Evolutionary conservation across 352 stramenopile species (phyloP).

Genomic region (Globisporangium alternatum): DNA sequence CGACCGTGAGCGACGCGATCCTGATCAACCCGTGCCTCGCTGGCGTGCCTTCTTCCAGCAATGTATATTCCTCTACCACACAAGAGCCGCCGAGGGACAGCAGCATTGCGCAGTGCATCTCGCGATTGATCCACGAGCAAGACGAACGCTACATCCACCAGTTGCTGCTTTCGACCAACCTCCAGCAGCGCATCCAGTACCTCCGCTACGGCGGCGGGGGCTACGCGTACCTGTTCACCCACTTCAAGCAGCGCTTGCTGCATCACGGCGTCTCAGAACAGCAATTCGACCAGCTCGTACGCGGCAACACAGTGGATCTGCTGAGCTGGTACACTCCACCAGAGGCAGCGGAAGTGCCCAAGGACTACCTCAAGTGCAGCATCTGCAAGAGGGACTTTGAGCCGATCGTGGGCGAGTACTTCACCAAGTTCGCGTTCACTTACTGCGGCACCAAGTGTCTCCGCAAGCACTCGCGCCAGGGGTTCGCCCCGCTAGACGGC

Average conservation of each 20-base stretch:
- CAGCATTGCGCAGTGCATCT: constrained; percentile 37
- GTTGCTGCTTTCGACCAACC: constrained; percentile 60
- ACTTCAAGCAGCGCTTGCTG: constrained; percentile 45
- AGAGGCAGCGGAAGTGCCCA: constrained; percentile 48
- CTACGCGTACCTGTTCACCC: constrained; percentile 53
- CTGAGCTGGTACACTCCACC: constrained; percentile 66
- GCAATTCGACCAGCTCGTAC: constrained; percentile 46
- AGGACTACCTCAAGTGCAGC: constrained; percentile 72
- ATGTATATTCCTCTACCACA: not conserved
- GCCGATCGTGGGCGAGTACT: constrained; percentile 84
- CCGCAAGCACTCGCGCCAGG: constrained; percentile 59
- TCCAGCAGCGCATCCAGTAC: constrained; percentile 70
- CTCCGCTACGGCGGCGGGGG: constrained; percentile 63
- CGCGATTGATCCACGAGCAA: constrained; percentile 25
- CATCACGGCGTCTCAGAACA: constrained; percentile 26
- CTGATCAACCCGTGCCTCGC: constrained; percentile 33
- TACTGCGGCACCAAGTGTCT: constrained; percentile 86
- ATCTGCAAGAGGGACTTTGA: constrained; percentile 76
- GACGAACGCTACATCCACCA: constrained; percentile 19
- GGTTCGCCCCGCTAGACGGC: constrained; percentile 29
- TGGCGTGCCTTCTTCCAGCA: not conserved
- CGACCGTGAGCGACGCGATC: constrained; percentile 52
- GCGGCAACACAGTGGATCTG: constrained; percentile 40
- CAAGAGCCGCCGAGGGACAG: constrained; percentile 41
- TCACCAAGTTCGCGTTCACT: constrained; percentile 80